Evolutionary conservation across 768 basidiomycete species (phyloP).

Genomic region (Panaeolus cyanescens): DNA sequence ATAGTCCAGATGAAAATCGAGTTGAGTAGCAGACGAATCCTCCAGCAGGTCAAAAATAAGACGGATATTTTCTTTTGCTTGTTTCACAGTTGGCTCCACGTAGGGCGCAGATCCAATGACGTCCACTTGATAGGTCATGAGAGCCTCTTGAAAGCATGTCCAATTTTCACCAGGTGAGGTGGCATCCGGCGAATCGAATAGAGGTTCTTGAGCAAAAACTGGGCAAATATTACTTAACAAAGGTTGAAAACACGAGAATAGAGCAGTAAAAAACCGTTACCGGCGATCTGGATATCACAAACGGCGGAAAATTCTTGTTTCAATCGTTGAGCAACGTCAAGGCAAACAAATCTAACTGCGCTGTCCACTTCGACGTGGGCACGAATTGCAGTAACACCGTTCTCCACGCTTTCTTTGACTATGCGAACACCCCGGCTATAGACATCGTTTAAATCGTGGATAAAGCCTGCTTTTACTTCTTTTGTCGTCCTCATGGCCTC

Average conservation of each 20-base stretch:
- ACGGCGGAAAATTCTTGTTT: conserved; percentile 42
- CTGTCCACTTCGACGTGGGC: conserved; percentile 70
- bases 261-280: conserved; percentile 29
- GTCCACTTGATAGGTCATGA: conserved; percentile 38
- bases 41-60: conserved; percentile 52
- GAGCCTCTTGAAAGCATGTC: conserved; percentile 44
- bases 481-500: conserved; percentile 59
- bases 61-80: conserved; percentile 54
- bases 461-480: conserved; percentile 51
- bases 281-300: conserved; percentile 62
- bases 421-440: conserved; percentile 53
- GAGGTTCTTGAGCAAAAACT: conserved; percentile 67
- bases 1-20: conserved; percentile 72
- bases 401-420: conserved; percentile 57
- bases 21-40: conserved; percentile 36
- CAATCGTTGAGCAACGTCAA: conserved; percentile 52
- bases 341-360: conserved; percentile 52
- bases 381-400: conserved; percentile 66
- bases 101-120: conserved; percentile 69
- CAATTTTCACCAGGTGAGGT: conserved; percentile 45
- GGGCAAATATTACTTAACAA: conserved; percentile 5
- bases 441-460: conserved; percentile 44
- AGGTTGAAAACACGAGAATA: neutral
- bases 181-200: conserved; percentile 41
- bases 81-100: conserved; percentile 51